These are phyloP conservation scores for Diaporthe australafricana DNA, from an alignment of 2,329 filamentous ascomycete genomes.

Conservation along the genomic window DNA sequence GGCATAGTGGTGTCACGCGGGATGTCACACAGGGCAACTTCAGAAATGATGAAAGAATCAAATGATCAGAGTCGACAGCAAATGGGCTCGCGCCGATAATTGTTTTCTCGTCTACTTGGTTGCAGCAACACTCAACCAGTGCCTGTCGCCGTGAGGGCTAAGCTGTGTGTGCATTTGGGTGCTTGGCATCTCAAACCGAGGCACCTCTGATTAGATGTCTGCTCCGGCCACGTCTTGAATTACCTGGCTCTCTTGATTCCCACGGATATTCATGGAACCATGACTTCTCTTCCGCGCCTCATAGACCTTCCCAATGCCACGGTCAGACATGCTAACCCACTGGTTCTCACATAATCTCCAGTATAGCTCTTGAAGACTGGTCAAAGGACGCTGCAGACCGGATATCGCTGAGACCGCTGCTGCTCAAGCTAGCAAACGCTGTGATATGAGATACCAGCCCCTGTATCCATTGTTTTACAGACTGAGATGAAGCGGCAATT, in stretches of 20 bases:
- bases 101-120: constrained; percentile 8
- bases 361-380: not conserved
- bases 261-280: not conserved
- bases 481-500: not conserved
- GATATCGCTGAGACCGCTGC: not conserved
- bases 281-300: not conserved
- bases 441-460: not conserved
- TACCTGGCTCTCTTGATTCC: not conserved
- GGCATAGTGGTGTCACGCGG: constrained; percentile 4
- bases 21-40: constrained; percentile 1
- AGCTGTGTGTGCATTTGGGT: not conserved
- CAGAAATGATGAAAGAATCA: constrained; percentile 3
- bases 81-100: constrained; percentile 29
- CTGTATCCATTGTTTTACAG: not conserved
- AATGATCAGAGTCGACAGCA: constrained; percentile 8
- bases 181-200: not conserved
- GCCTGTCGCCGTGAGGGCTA: too few relatives aligned
- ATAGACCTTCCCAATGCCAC: not conserved
- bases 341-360: not conserved
- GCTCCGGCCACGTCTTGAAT: not conserved
- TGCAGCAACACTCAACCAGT: constrained; percentile 1
- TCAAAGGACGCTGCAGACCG: not conserved
- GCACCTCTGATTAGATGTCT: not conserved
- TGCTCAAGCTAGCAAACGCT: not conserved
- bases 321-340: not conserved